A percentile compares a stretch with the other conserved stretches of the same genome.
Conservation (phyloP, 1,284 basidiomycete genomes). For the Apiotrichum montevideense region DNA sequence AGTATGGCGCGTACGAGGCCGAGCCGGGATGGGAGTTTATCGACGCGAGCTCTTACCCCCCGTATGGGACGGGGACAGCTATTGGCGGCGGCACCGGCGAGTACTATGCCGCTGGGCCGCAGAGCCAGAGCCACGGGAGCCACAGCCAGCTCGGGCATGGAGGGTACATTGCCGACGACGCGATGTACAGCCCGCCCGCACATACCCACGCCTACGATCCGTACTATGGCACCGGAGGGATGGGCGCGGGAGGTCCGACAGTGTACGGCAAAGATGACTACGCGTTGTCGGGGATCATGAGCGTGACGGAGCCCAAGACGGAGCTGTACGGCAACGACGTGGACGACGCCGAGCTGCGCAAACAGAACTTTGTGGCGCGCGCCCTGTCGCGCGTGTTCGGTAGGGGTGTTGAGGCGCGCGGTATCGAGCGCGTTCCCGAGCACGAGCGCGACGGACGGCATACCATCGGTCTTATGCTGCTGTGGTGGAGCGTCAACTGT, state of each 20-base stretch:
- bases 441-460: constrained; percentile 23
- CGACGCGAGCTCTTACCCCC: too few species aligned
- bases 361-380: constrained; percentile 14
- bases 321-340: neutral
- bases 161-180: too few species aligned
- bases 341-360: constrained; percentile 3
- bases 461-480: constrained; percentile 24
- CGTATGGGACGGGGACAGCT: too few species aligned
- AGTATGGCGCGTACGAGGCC: neutral
- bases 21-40: neutral
- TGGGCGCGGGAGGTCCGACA: too few species aligned
- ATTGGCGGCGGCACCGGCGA: too few species aligned
- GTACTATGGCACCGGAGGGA: too few species aligned
- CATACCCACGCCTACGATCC: too few species aligned
- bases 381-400: constrained; percentile 19
- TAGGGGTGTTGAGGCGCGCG: constrained; percentile 30
- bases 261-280: neutral
- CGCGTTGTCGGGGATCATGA: neutral
- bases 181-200: too few species aligned
- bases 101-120: too few species aligned
- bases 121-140: too few species aligned
- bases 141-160: too few species aligned
- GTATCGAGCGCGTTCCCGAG: constrained; percentile 33
- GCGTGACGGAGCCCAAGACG: neutral
- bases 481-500: constrained; percentile 34